Percentiles rank a stretch among this genome's conserved stretches.
phyloP scores from a whole-genome alignment of 495 filamentous ascomycete species.

The Penicillium mononematosum region DNA sequence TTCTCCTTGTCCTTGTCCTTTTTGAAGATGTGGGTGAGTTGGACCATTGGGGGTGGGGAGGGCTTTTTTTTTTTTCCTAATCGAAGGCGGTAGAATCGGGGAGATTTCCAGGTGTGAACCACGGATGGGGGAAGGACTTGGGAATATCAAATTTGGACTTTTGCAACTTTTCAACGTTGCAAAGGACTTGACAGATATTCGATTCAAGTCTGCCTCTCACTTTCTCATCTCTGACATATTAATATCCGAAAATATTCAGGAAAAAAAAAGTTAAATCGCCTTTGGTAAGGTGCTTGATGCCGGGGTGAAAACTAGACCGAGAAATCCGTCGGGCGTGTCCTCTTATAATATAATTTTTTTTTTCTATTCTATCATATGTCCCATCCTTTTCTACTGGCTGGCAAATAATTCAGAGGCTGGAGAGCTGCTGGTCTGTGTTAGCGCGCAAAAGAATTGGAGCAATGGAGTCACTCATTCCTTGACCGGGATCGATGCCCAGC shows the following conservation, averaged over 20 bases:
- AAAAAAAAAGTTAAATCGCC: neutral
- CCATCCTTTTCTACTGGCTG: slow-evolving; percentile 23
- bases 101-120: slow-evolving; percentile 32
- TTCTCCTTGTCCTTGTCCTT: slow-evolving; percentile 40
- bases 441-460: slow-evolving; percentile 33
- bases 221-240: neutral
- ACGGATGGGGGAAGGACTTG: neutral
- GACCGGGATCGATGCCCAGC: slow-evolving; percentile 14
- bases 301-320: slow-evolving; percentile 1
- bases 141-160: slow-evolving; percentile 3
- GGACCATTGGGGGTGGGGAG: slow-evolving; percentile 30
- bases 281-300: neutral
- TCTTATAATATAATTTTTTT: slow-evolving; percentile 14
- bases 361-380: slow-evolving; percentile 8
- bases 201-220: slow-evolving; percentile 1
- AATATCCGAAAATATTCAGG: neutral
- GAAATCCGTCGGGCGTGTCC: neutral
- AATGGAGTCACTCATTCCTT: slow-evolving; percentile 21
- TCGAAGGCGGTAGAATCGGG: slow-evolving; percentile 52
- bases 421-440: slow-evolving; percentile 39
- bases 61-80: slow-evolving; percentile 25
- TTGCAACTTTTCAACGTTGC: neutral
- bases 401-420: slow-evolving; percentile 34
- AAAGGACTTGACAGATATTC: neutral
- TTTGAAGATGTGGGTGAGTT: slow-evolving; percentile 41